Evolutionary conservation across 2,329 filamentous ascomycete species (phyloP).

Genomic region (Pseudomassariella vexata): DNA sequence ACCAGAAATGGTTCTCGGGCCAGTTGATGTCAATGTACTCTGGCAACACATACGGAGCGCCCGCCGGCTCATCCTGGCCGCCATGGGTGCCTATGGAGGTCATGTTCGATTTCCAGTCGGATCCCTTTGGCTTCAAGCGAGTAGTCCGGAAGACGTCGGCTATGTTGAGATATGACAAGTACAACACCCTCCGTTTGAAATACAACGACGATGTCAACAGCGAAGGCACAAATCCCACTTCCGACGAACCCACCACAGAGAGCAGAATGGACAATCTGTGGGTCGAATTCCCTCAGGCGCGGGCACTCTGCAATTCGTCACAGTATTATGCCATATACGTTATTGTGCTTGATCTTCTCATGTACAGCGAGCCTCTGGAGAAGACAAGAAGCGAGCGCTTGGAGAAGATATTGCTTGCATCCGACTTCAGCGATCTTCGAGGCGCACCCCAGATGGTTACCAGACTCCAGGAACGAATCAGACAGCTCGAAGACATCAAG

Average conservation of each 20-base stretch:
- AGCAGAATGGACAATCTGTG: conserved; percentile 91
- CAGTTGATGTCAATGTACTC: conserved; percentile 89
- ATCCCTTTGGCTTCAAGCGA: conserved; percentile 95
- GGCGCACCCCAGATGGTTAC: conserved; percentile 92
- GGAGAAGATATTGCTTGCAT: conserved; percentile 98
- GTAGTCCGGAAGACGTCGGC: conserved; percentile 97
- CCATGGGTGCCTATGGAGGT: conserved; percentile 98
- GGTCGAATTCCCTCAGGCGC: conserved; percentile 91
- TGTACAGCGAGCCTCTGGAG: conserved; percentile 94
- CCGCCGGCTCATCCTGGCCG: conserved; percentile 83
- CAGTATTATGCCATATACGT: conserved; percentile 99
- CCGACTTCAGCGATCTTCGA: conserved; percentile 94
- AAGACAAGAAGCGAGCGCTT: conserved; percentile 94
- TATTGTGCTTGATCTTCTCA: conserved; percentile 89
- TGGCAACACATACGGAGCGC: conserved; percentile 85
- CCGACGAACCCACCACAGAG: conserved; percentile 57
- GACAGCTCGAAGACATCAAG: conserved; percentile 94
- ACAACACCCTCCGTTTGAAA: conserved; percentile 93
- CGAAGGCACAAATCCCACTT: conserved; percentile 46
- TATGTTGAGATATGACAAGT: conserved; percentile 92
- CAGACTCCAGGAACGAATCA: conserved; percentile 84
- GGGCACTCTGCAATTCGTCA: conserved; percentile 92
- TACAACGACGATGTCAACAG: conserved; percentile 89
- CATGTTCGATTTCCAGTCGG: conserved; percentile 92
- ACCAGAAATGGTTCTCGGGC: conserved; percentile 81